These are phyloP conservation scores for Wallacemonas rigidus DNA, from an alignment of 208 protist species.

Conservation along the genomic window DNA sequence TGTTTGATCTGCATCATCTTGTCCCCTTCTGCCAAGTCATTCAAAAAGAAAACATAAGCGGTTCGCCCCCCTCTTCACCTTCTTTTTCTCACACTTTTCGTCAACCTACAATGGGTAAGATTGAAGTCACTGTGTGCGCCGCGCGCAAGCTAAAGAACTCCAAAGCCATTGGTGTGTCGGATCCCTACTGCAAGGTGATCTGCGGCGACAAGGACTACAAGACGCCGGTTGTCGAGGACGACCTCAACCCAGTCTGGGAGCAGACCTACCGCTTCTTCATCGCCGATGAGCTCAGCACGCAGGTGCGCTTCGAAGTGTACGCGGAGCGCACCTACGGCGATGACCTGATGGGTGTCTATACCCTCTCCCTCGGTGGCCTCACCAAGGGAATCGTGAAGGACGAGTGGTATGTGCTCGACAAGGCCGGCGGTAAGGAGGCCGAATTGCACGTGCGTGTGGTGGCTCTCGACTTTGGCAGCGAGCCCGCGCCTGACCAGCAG, in stretches of 20 bases:
- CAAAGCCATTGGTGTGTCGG: constrained; percentile 45
- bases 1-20: not conserved
- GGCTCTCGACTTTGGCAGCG: constrained; percentile 38
- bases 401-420: constrained; percentile 66
- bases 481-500: constrained; percentile 23
- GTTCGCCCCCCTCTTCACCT: too few relatives aligned
- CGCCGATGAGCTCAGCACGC: constrained; percentile 48
- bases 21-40: not conserved
- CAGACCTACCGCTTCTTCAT: constrained; percentile 75
- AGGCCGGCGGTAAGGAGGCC: constrained; percentile 33
- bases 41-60: not conserved
- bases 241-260: constrained; percentile 59
- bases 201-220: constrained; percentile 59
- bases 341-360: constrained; percentile 68
- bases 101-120: constrained; percentile 53
- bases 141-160: constrained; percentile 59
- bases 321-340: constrained; percentile 58
- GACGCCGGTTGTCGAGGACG: constrained; percentile 62
- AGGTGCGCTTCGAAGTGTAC: constrained; percentile 71
- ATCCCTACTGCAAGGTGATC: constrained; percentile 66
- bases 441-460: constrained; percentile 71
- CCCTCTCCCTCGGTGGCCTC: constrained; percentile 47
- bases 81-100: constrained; percentile 29
- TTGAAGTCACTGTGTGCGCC: constrained; percentile 70
- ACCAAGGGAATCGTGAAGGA: constrained; percentile 67